Percentiles rank a stretch among this genome's conserved stretches.
These are phyloP conservation scores for Diplocarpon rosae DNA, from an alignment of 2,329 filamentous ascomycete species.

Conservation along the genomic window DNA sequence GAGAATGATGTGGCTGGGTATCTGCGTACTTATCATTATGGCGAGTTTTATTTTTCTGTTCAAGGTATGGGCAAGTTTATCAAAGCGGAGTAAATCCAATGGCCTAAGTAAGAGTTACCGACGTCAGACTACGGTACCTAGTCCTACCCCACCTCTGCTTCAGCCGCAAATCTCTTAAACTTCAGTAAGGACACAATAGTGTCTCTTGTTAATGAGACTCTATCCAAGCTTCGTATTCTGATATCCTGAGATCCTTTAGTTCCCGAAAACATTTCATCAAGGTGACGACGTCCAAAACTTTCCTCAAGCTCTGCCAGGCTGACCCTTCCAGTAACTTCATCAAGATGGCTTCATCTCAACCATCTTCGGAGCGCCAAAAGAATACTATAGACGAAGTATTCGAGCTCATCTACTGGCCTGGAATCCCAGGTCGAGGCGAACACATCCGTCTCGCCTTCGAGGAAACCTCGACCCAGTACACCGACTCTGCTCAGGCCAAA, in stretches of 20 bases:
- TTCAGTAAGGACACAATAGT: too few relatives aligned
- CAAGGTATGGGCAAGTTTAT: too few relatives aligned
- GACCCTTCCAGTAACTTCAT: neutral
- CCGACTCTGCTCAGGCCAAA: slow-evolving; percentile 43
- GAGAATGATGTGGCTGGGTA: too few relatives aligned
- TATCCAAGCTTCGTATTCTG: too few relatives aligned
- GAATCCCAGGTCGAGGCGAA: slow-evolving; percentile 62
- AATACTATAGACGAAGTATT: slow-evolving; percentile 29
- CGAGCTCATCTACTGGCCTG: slow-evolving; percentile 19
- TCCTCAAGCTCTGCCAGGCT: neutral
- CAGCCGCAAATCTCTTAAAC: too few relatives aligned
- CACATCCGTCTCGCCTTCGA: slow-evolving; percentile 63
- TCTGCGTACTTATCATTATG: too few relatives aligned
- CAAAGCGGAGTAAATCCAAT: too few relatives aligned
- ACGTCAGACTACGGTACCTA: too few relatives aligned
- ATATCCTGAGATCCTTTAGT: neutral
- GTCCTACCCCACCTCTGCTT: too few relatives aligned
- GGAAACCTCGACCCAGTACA: slow-evolving; percentile 53
- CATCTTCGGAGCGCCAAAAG: slow-evolving; percentile 31
- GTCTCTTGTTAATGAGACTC: too few relatives aligned
- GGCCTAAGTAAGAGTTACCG: too few relatives aligned
- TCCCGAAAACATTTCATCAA: neutral
- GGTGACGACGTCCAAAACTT: neutral
- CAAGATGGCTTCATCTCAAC: slow-evolving; percentile 7
- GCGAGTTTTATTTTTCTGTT: too few relatives aligned